Evolutionary conservation across 2,329 filamentous ascomycete genomes (phyloP), one percentile per base, ranked within the genome.

Genomic region (Xylaria sp.): DNA sequence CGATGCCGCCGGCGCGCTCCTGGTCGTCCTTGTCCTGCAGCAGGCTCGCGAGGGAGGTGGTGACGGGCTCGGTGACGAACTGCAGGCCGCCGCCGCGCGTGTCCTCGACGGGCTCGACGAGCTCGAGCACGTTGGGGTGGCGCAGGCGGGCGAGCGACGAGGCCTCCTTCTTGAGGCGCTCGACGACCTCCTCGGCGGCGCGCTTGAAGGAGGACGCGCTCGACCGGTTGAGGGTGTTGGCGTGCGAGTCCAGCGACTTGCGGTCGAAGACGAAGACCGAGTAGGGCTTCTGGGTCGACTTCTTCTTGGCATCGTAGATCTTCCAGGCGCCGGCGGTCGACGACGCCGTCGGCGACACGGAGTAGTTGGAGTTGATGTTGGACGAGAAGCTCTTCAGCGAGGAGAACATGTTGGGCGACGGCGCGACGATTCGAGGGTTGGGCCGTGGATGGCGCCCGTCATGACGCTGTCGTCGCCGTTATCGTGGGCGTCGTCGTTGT

Each of bases 261-360:
- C 90, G 91, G 73, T 99, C 96, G 80, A 98, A 98, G 73, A 98
- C 90, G 77, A 98, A 99, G 74, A 98, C 90, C 18, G 94, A 98
- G 65, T 91, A 96, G 8, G 91, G 81, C 80, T 96, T 97, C 73
- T 93, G 93, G 0, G 94, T 97, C 37, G 92, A 94, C 83, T 98
- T 98, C 84, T 97, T 97, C 85, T 97, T 98, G 68, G 93, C 94
- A 83, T 98, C 94, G 86, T 95, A 95, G 77, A 99, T 96, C 84
- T 94, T 97, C 96, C 96, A 99, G 67, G 94, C 93, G 20, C 96
- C 96, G 18, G 94, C 93, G 62, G 89, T 89, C 61, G 94, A 92
- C n/a, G 89, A 91, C 12, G 92, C 88, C 69, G 89, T 89, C 31
- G 90, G 86, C 25, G 93, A 91, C 73, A 98, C 86, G 74, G 92